These are phyloP conservation scores for Pleurotus pulmonarius DNA, from an alignment of 768 basidiomycete species.

Conservation along the genomic window DNA sequence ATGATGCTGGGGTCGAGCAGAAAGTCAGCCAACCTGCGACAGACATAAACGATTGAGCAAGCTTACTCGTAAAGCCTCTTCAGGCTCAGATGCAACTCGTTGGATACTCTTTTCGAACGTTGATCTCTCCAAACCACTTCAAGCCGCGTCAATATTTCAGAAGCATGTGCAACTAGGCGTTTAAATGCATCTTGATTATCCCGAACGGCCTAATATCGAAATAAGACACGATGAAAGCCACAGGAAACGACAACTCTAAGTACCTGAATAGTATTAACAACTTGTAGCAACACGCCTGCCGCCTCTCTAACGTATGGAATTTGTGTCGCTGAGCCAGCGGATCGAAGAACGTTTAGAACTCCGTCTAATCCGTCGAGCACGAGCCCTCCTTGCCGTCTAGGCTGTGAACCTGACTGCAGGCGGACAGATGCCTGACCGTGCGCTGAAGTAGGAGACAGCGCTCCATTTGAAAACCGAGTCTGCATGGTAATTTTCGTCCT, in stretches of 20 bases:
- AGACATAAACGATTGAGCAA: too few relatives aligned
- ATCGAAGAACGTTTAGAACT: background rate
- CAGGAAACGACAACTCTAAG: background rate
- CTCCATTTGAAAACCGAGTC: too few relatives aligned
- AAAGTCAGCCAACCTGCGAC: background rate
- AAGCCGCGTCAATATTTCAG: background rate
- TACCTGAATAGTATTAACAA: constrained; percentile 3
- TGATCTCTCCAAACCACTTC: background rate
- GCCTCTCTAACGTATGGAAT: background rate
- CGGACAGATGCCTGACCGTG: too few relatives aligned
- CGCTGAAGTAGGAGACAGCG: too few relatives aligned
- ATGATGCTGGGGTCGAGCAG: background rate
- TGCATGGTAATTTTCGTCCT: too few relatives aligned
- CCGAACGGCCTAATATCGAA: background rate
- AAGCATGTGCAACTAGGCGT: background rate
- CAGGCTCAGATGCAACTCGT: background rate
- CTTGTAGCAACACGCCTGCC: background rate
- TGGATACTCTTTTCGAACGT: background rate
- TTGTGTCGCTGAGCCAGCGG: background rate
- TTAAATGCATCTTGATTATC: constrained; percentile 5
- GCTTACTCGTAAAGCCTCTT: background rate
- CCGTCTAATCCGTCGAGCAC: background rate
- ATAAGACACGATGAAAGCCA: background rate
- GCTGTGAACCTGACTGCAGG: too few relatives aligned
- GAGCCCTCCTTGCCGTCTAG: background rate